Evolutionary conservation across 2,329 filamentous ascomycete genomes (phyloP).

Genomic region (Tolypocladium inflatum): DNA sequence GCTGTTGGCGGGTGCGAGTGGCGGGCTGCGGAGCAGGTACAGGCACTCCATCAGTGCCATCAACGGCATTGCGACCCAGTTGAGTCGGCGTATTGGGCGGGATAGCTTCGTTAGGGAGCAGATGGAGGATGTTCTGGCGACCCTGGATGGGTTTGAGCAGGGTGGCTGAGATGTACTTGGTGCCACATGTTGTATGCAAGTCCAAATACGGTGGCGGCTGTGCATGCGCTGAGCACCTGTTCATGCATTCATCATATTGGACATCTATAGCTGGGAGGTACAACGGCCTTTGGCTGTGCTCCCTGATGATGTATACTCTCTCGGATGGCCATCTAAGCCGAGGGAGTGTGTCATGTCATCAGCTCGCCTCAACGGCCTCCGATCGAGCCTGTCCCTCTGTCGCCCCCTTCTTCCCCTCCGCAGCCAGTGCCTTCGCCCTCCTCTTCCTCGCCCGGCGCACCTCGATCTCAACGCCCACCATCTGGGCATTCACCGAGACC

Average conservation of each 20-base stretch:
- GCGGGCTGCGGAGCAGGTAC: slow-evolving; percentile 40
- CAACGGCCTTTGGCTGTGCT: neutral
- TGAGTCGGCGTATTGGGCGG: slow-evolving; percentile 22
- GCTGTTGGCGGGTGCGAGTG: slow-evolving; percentile 36
- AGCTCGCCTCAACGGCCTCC: neutral
- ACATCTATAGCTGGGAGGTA: neutral
- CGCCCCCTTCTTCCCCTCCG: slow-evolving; percentile 13
- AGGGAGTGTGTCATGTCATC: neutral
- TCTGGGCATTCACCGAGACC: slow-evolving; percentile 45
- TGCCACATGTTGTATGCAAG: neutral
- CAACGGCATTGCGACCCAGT: slow-evolving; percentile 33
- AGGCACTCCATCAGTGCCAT: slow-evolving; percentile 41
- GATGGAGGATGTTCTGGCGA: slow-evolving; percentile 34
- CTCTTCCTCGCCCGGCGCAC: slow-evolving; percentile 53
- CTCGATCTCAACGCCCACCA: slow-evolving; percentile 58
- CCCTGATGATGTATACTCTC: neutral
- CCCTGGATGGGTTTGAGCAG: slow-evolving; percentile 11
- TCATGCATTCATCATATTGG: neutral
- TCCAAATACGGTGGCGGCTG: neutral
- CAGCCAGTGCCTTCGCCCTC: slow-evolving; percentile 35
- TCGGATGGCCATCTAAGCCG: neutral
- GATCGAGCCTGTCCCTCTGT: neutral
- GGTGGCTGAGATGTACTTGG: neutral
- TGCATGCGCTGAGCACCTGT: neutral
- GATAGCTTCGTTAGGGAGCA: slow-evolving; percentile 26